A percentile compares a stretch with the other conserved stretches of the same genome.
phyloP scores from a whole-genome alignment of 345 rosid species.

The Eucalyptus marginata region DNA sequence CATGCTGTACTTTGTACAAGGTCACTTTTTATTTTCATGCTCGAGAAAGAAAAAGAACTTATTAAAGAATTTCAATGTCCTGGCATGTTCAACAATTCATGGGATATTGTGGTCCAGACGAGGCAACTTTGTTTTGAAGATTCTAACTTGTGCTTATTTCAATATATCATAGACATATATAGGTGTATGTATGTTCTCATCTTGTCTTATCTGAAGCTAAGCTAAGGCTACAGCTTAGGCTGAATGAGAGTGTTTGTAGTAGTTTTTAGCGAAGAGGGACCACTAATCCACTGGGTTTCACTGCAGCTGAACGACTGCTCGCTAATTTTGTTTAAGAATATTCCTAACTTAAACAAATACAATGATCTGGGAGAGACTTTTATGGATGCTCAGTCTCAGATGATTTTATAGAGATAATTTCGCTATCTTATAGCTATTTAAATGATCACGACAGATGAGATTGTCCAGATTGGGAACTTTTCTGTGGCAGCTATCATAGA shows the following conservation, averaged over 20 bases:
- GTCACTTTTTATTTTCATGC: neutral
- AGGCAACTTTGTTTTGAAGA: neutral
- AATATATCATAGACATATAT: neutral
- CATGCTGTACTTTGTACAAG: neutral
- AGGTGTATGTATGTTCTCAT: neutral
- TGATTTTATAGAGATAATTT: neutral
- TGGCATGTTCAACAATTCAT: neutral
- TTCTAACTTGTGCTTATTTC: neutral
- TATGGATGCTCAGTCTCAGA: neutral
- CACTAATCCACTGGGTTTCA: neutral
- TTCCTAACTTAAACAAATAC: neutral
- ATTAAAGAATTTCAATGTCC: neutral
- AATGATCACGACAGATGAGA: neutral
- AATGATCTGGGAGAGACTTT: neutral
- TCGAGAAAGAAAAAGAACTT: neutral
- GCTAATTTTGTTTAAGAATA: neutral
- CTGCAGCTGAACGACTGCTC: neutral
- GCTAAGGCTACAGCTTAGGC: neutral
- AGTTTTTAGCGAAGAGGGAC: neutral
- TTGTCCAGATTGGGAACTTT: neutral
- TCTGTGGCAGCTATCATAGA: neutral
- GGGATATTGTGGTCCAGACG: neutral
- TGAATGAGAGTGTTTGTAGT: neutral
- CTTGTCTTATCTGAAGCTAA: neutral
- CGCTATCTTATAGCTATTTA: neutral